A percentile compares a stretch with the other conserved stretches of the same genome.
Evolutionary conservation across 257 asterid species (phyloP).

Genomic region (Craterostigma plantagineum): DNA sequence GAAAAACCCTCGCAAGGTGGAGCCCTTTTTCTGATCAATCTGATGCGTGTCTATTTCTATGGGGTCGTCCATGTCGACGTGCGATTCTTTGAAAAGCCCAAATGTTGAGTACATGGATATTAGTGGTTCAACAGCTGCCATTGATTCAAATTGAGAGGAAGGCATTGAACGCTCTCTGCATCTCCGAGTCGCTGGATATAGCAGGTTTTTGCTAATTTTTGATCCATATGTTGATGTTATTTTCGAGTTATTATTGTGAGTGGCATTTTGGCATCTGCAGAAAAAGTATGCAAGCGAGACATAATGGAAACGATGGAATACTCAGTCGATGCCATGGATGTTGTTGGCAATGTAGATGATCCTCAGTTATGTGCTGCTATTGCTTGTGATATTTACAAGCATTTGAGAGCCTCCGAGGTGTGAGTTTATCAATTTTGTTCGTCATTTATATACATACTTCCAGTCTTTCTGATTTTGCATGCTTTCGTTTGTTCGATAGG

Average conservation of each 20-base stretch:
- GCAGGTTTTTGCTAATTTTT: slow-evolving; percentile 30
- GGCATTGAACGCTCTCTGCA: slow-evolving; percentile 41
- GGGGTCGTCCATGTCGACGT: slow-evolving; percentile 82
- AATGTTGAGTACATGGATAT: slow-evolving; percentile 69
- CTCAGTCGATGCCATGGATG: slow-evolving; percentile 27
- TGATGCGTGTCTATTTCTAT: slow-evolving; percentile 45
- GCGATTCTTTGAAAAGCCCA: slow-evolving; percentile 73
- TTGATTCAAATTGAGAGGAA: slow-evolving; percentile 56
- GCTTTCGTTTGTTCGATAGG: slow-evolving; percentile 19
- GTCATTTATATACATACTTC: not conserved
- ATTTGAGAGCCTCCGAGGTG: slow-evolving; percentile 91
- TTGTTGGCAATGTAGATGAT: slow-evolving; percentile 51
- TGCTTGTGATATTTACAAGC: slow-evolving; percentile 84
- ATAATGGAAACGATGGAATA: slow-evolving; percentile 21
- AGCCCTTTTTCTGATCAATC: slow-evolving; percentile 31
- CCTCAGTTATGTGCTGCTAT: slow-evolving; percentile 85
- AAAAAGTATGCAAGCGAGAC: slow-evolving; percentile 49
- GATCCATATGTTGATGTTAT: not conserved
- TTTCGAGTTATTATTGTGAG: not conserved
- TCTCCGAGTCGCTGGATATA: slow-evolving; percentile 31
- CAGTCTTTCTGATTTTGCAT: slow-evolving; percentile 1
- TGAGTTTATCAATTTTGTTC: not conserved
- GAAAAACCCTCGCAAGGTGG: slow-evolving; percentile 17
- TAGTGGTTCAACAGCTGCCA: slow-evolving; percentile 26
- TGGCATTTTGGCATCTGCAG: slow-evolving; percentile 18